phyloP scores from a whole-genome alignment of 2,329 filamentous ascomycete species.

The Sporothrix curviconia region DNA sequence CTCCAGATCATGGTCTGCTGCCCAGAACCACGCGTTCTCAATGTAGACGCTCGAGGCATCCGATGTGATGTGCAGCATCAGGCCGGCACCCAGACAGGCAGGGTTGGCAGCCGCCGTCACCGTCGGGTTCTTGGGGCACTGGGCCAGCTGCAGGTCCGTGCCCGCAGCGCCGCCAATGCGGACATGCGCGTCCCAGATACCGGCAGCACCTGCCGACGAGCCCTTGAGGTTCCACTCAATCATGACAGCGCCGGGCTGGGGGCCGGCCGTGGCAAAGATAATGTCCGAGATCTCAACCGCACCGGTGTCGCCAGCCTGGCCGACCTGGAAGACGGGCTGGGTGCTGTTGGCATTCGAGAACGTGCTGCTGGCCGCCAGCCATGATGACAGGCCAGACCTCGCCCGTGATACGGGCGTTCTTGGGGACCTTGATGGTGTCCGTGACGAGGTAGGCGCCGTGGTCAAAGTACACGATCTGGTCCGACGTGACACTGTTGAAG shows the following conservation, averaged over 20 bases:
- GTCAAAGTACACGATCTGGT: constrained; percentile 67
- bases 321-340: constrained; percentile 78
- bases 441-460: constrained; percentile 67
- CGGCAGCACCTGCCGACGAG: constrained; percentile 59
- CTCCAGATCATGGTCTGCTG: constrained; percentile 85
- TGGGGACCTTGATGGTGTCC: constrained; percentile 64
- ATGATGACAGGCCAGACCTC: constrained; percentile 90
- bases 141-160: constrained; percentile 72
- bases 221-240: constrained; percentile 85
- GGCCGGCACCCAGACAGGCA: constrained; percentile 68
- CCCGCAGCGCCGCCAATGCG: constrained; percentile 83
- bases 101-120: constrained; percentile 39
- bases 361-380: constrained; percentile 60
- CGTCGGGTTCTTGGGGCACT: constrained; percentile 69
- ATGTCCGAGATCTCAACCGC: constrained; percentile 82
- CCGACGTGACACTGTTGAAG: constrained; percentile 58
- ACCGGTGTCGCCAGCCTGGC: constrained; percentile 68
- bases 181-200: constrained; percentile 94
- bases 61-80: constrained; percentile 60
- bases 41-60: constrained; percentile 61
- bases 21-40: constrained; percentile 89
- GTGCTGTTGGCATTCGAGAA: constrained; percentile 74
- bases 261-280: constrained; percentile 75
- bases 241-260: constrained; percentile 80
- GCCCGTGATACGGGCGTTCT: constrained; percentile 79